Base-by-base conservation (phyloP, 2,329 filamentous ascomycete species). In the Cercospora berteroae region DNA sequence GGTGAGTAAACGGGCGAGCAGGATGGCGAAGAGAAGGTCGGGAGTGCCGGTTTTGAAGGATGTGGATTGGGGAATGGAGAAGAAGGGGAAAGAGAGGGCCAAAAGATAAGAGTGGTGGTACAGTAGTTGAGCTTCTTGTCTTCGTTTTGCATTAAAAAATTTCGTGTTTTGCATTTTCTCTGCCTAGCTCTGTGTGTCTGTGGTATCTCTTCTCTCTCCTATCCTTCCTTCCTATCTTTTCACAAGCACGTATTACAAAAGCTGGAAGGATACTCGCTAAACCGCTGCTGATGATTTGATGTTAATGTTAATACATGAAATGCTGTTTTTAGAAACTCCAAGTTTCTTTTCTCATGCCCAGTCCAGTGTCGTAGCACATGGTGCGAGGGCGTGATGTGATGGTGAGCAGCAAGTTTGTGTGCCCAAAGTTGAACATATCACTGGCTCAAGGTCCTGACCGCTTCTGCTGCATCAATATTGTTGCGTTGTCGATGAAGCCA, bases 401-500 rank as follows among this genome's bases (percentile, higher is more conserved):
- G 10, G 8, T 48, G 44, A 23, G 18, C 48, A 52, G 3, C 3
- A 25, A 27, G 2, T 4, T n/a, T 25, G 48, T 25, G 10, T 55
- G 48, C 10, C 23, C 20, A 12, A 23, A 8, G 48, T 0, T 52
- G 12, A 25, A 27, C 20, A 25, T 7, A 25, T 29, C 6, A 27
- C 0, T 8, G 23, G 1, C 16, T 48, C 39, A 61, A 29, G 59
- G 36, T 9, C 59, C 59, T 48, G 59, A 39, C 12, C 59, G 18
- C 27, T 29, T 61, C 59, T 61, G 61, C 44, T 71, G 69, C 74
- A 77, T 78, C 61, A 92, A 79, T 29, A 88, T 82, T 18, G 88
- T 83, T 39, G 91, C 82, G 72, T 95, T 94, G 77, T 93, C 89
- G 65, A 94, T 80, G 69, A 95, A 86, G 1, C 89, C 90, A 69